A percentile compares a stretch with the other conserved stretches of the same genome.
Evolutionary conservation across 169 alveolate species (phyloP).

Genomic region (Plasmodium malariae): DNA sequence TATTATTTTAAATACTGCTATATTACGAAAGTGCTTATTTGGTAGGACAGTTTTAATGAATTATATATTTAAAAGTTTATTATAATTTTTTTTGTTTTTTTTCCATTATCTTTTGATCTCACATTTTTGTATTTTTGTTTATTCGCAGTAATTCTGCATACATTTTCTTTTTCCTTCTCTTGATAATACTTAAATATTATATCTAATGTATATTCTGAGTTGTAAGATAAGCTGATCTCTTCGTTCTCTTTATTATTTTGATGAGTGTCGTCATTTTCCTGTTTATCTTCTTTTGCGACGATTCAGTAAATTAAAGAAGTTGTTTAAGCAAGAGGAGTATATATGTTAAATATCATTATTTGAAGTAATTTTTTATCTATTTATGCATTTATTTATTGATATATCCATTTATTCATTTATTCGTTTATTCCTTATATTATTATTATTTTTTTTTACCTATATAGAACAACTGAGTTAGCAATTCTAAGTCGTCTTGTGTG

Average conservation of each 20-base stretch:
- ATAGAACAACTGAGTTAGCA: conserved; percentile 41
- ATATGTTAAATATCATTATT: not conserved
- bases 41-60: not conserved
- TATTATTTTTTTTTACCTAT: conserved; percentile 23
- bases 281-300: conserved; percentile 1
- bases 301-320: not conserved
- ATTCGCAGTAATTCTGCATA: conserved; percentile 31
- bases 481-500: conserved; percentile 51
- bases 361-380: not conserved
- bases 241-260: conserved; percentile 23
- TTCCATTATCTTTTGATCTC: not conserved
- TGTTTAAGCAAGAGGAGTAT: not conserved
- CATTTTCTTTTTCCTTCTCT: conserved; percentile 73
- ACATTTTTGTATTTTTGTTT: conserved; percentile 65
- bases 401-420: no score
- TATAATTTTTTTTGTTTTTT: not conserved
- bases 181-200: conserved; percentile 61
- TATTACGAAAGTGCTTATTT: no score
- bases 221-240: not conserved
- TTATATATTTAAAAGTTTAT: conserved; percentile 5
- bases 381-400: no score
- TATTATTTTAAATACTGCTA: not conserved
- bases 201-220: conserved; percentile 44
- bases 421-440: no score
- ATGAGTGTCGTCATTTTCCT: conserved; percentile 17